These are phyloP conservation scores for Carex arenaria DNA, from an alignment of 202 grass and related monocot genomes.

Conservation along the genomic window DNA sequence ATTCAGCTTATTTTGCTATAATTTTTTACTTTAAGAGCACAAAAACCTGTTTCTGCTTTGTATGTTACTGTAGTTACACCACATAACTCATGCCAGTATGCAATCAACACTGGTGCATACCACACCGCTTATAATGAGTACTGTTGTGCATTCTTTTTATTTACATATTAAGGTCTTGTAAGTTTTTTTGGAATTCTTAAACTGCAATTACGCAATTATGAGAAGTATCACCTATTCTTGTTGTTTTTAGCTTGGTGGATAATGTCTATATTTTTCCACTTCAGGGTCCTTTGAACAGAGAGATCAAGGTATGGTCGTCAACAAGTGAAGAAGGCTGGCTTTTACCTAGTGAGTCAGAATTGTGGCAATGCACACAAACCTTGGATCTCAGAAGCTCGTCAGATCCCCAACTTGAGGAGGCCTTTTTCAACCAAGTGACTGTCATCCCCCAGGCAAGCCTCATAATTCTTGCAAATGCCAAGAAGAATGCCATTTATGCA, in stretches of 20 bases:
- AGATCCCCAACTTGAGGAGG: slow-evolving; percentile 58
- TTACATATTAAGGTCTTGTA: neutral
- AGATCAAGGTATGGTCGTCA: slow-evolving; percentile 91
- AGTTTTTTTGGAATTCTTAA: neutral
- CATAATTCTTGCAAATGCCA: slow-evolving; percentile 93
- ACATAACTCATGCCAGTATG: neutral
- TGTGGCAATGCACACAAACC: slow-evolving; percentile 78
- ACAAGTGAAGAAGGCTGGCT: slow-evolving; percentile 75
- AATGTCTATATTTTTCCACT: slow-evolving; percentile 21
- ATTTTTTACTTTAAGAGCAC: neutral
- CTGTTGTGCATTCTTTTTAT: neutral
- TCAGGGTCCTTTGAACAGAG: slow-evolving; percentile 84
- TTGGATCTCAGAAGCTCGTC: slow-evolving; percentile 78
- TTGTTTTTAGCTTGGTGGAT: neutral
- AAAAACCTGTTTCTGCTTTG: neutral
- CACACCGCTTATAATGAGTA: neutral
- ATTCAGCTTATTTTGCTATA: slow-evolving; percentile 17
- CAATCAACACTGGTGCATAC: neutral
- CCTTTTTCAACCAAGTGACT: slow-evolving; percentile 96
- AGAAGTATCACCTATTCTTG: neutral
- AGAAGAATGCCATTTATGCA: slow-evolving; percentile 96
- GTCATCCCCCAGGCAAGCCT: slow-evolving; percentile 86
- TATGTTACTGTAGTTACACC: neutral
- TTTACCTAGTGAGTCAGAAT: slow-evolving; percentile 64
- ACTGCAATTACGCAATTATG: neutral